Evolutionary conservation across 176 grass and related monocot species (phyloP), one percentile per base, ranked within the genome.

Genomic region (Chloris gayana): DNA sequence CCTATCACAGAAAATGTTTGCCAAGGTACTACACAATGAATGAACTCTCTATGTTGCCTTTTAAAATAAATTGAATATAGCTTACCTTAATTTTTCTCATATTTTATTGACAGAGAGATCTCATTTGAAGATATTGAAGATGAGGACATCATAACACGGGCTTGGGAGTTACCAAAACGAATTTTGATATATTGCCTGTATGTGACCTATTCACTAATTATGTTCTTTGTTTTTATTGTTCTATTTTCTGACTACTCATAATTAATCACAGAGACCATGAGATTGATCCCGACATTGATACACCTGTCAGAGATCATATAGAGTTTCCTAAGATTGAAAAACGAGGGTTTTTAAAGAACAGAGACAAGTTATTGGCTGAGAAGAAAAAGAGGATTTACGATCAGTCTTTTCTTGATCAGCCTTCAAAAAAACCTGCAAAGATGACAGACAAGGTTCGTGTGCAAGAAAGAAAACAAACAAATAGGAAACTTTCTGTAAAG

Each of bases 1-100:
- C 95, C 37, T 98, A 94, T 62, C 95, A 98, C 66, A 88, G 90
- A 77, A 94, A 93, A 65, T 98, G 95, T 91, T 85, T 98, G 71
- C 95, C 92, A 51, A 92, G 90, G 95, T 98, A 12, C 56, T 69
- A 44, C 22, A 38, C 9, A n/a, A n/a, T n/a, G n/a, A 49, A 38
- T 24, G 18, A 57, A 26, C 69, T 57, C 26, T 45, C 49, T 88
- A 9, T 70, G 22, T 81, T 84, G 7, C 37, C 61, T 75, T 49
- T 59, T 50, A 21, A 57, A 22, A 56, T 66, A 38, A 13, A 67
- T 50, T 46, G 21, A 45, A 24, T 66, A 33, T 75, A 7, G 6
- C 70, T 24, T 82, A 3, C 22, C 64, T 49, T 85, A 61, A 49
- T 50, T 73, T 77, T 68, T 81, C 35, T 66, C 10, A 73, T 46